Base-by-base conservation (phyloP, 2,329 filamentous ascomycete species). In the Penicillium concentricum region DNA sequence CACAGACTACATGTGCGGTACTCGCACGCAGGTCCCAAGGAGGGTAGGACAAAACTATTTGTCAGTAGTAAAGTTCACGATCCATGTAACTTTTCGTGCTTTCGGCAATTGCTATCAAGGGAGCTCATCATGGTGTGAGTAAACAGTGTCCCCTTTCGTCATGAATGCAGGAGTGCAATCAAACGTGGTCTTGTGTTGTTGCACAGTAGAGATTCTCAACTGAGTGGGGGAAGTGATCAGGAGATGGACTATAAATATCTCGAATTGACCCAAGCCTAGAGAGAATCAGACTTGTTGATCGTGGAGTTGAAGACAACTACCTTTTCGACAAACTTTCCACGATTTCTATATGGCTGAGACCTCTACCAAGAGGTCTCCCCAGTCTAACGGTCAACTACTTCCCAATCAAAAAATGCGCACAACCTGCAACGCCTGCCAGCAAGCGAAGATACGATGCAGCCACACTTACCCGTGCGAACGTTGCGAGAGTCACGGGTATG, bases 371-470 rank as follows among this genome's bases (percentile, higher is more conserved):
- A 32, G 26, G 12, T 43, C 45, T n/a, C 22, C 24, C 10, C 38
- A 37, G 45, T 42, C 45, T 2, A 51, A 50, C 45, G 56, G 46
- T 16, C 59, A 61, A 9, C 60, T 72, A 1, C 69, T 69, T 16
- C 70, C 69, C 26, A 73, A 70, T 30, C 69, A 72, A 38, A 74
- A 74, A 44, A 64, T 73, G 20, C 69, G 72, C 44, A 72, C 71
- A 6, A 74, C 72, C 8, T 74, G 72, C 61, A 74, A 74, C 54
- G 70, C 72, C n/a, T 74, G 72, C 24, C 72, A 74, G 44, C 70
- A 73, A 51, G 72, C 72, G 10, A 74, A 74, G 38, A 74, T 74
- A 16, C 67, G 72, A 8, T 74, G 72, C 63, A 71, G 72, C 24
- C 72, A 74, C 56, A 51, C 72, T 22, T 70, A 70, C 8, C 67